A percentile compares a stretch with the other conserved stretches of the same genome.
Conservation (phyloP, 495 filamentous ascomycete species). For the Evansstolkia leycettana region DNA sequence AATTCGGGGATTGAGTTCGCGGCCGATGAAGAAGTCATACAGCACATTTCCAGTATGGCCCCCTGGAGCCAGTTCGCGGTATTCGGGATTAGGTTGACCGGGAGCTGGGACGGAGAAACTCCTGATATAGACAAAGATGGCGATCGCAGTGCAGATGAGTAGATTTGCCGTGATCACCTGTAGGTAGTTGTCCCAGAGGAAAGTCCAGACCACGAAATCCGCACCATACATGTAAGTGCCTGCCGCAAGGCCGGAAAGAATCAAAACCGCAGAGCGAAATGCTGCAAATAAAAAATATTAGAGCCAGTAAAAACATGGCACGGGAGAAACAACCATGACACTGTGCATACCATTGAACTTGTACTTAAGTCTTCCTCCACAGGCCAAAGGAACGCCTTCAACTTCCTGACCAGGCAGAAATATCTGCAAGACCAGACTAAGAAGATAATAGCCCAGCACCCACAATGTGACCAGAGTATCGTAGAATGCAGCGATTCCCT, state of each 20-base stretch:
- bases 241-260: slow-evolving; percentile 50
- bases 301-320: slow-evolving; percentile 2
- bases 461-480: slow-evolving; percentile 47
- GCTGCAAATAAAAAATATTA: too few relatives aligned
- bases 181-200: slow-evolving; percentile 80
- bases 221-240: slow-evolving; percentile 69
- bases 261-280: slow-evolving; percentile 63
- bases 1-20: slow-evolving; percentile 88
- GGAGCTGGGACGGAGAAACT: slow-evolving; percentile 66
- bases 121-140: slow-evolving; percentile 64
- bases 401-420: slow-evolving; percentile 65
- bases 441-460: slow-evolving; percentile 66
- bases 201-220: slow-evolving; percentile 81
- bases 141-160: slow-evolving; percentile 53
- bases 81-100: slow-evolving; percentile 44
- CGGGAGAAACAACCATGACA: slow-evolving; percentile 1
- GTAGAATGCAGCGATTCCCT: slow-evolving; percentile 50
- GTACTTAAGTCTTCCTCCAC: slow-evolving; percentile 71
- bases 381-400: slow-evolving; percentile 55
- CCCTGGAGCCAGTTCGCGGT: slow-evolving; percentile 69
- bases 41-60: slow-evolving; percentile 75
- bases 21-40: slow-evolving; percentile 96
- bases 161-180: slow-evolving; percentile 77
- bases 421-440: slow-evolving; percentile 62
- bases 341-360: slow-evolving; percentile 73